These are phyloP conservation scores for Teunomyces stri DNA, from an alignment of 805 yeast genomes.

Conservation along the genomic window DNA sequence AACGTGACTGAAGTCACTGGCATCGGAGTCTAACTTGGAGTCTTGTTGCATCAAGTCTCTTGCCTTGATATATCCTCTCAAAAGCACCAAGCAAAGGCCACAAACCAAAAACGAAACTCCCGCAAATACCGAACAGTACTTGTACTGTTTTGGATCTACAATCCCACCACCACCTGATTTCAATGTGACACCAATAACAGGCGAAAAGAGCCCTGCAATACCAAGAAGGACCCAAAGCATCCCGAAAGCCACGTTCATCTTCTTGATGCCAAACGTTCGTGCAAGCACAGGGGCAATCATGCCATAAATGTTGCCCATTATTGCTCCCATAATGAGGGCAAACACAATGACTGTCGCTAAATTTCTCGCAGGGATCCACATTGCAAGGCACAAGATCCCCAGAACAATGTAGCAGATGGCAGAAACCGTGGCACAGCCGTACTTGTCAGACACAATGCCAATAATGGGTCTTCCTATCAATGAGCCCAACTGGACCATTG, in stretches of 20 bases:
- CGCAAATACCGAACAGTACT: conserved; percentile 18
- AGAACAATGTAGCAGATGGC: conserved; percentile 15
- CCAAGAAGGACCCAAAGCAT: conserved; percentile 23
- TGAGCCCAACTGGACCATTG: conserved; percentile 24
- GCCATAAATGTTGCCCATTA: conserved; percentile 22
- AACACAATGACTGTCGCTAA: conserved; percentile 16
- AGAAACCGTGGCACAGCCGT: conserved; percentile 15
- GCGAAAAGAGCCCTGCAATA: conserved; percentile 19
- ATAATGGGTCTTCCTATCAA: conserved; percentile 19
- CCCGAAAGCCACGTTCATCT: conserved; percentile 18
- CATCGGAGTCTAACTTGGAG: background rate
- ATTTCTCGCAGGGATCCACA: conserved; percentile 25
- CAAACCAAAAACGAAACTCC: conserved; percentile 19
- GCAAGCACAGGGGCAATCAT: conserved; percentile 19
- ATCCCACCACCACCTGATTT: conserved; percentile 14
- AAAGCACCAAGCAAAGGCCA: conserved; percentile 12
- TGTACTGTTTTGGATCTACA: conserved; percentile 14
- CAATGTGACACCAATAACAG: conserved; percentile 21
- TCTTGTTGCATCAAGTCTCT: conserved; percentile 8
- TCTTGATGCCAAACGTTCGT: conserved; percentile 17
- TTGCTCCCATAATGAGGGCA: conserved; percentile 15
- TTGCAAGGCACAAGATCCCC: conserved; percentile 18
- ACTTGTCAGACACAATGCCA: conserved; percentile 17
- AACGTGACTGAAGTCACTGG: conserved; percentile 3
- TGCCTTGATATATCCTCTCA: conserved; percentile 21